Percentiles rank a stretch among this genome's conserved stretches.
Conservation (phyloP, 2,329 filamentous ascomycete species). For the Fusarium stilboides region DNA sequence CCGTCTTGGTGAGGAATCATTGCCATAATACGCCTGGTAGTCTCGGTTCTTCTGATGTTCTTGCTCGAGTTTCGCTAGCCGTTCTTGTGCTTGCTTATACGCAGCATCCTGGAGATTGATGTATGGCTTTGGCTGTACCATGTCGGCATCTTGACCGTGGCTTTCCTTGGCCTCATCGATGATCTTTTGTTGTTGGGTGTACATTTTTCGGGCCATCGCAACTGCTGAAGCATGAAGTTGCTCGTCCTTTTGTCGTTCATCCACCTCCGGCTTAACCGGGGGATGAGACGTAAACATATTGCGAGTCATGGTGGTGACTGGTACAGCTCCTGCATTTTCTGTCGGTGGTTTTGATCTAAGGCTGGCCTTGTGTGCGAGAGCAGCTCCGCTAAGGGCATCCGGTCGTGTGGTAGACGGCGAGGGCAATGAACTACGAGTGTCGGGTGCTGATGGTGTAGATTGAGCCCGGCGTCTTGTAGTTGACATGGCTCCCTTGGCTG, state of each 20-base stretch:
- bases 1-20: conserved; percentile 55
- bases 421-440: conserved; percentile 35
- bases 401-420: conserved; percentile 63
- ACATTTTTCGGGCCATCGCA: conserved; percentile 93
- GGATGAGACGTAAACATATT: conserved; percentile 86
- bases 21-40: conserved; percentile 84
- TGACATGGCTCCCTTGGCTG: conserved; percentile 83
- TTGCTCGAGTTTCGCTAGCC: conserved; percentile 83
- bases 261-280: conserved; percentile 77
- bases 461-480: conserved; percentile 73
- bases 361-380: conserved; percentile 72
- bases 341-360: conserved; percentile 62
- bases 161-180: conserved; percentile 65
- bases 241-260: conserved; percentile 81
- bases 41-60: conserved; percentile 75
- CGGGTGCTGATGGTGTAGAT: conserved; percentile 69
- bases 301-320: conserved; percentile 76
- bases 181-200: conserved; percentile 76
- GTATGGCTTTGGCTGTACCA: conserved; percentile 66
- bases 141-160: conserved; percentile 53
- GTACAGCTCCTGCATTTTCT: conserved; percentile 76
- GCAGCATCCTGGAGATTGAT: conserved; percentile 87
- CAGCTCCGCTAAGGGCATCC: conserved; percentile 82
- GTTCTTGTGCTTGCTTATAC: conserved; percentile 87
- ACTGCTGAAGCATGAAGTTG: conserved; percentile 85